Evolutionary conservation across 2,329 filamentous ascomycete genomes (phyloP).

Genomic region (Monosporascus ibericus): DNA sequence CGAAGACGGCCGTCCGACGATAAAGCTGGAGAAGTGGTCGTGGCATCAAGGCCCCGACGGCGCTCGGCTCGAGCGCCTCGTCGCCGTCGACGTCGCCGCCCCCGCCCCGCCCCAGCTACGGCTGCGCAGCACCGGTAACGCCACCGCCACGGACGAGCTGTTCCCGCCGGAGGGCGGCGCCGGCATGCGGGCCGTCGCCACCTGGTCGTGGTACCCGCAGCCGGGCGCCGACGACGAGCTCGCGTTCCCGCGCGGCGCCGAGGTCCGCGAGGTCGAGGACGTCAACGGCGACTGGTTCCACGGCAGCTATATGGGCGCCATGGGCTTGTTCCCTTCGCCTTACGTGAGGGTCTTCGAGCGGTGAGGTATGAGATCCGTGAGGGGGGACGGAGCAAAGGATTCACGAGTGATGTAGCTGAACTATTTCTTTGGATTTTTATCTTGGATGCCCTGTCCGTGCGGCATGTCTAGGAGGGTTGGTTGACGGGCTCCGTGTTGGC

Average conservation of each 20-base stretch:
- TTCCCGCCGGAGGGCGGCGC: slow-evolving; percentile 74
- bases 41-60: slow-evolving; percentile 36
- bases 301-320: slow-evolving; percentile 75
- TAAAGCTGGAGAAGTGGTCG: slow-evolving; percentile 40
- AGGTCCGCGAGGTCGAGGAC: slow-evolving; percentile 77
- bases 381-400: too few relatives aligned
- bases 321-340: slow-evolving; percentile 73
- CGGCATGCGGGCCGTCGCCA: slow-evolving; percentile 56
- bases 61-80: slow-evolving; percentile 38
- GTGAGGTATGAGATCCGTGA: not conserved
- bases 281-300: slow-evolving; percentile 89
- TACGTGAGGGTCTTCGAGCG: slow-evolving; percentile 55
- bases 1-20: slow-evolving; percentile 13
- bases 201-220: slow-evolving; percentile 75
- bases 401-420: too few relatives aligned
- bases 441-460: too few relatives aligned
- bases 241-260: slow-evolving; percentile 74
- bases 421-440: too few relatives aligned
- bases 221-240: slow-evolving; percentile 65
- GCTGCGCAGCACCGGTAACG: slow-evolving; percentile 13
- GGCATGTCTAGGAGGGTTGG: too few relatives aligned
- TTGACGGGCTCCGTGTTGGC: too few relatives aligned
- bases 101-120: slow-evolving; percentile 28
- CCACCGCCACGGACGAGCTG: slow-evolving; percentile 18
- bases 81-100: slow-evolving; percentile 44